Evolutionary conservation across 352 stramenopile genomes (phyloP).

Genomic region (Globisporangium canariense): DNA sequence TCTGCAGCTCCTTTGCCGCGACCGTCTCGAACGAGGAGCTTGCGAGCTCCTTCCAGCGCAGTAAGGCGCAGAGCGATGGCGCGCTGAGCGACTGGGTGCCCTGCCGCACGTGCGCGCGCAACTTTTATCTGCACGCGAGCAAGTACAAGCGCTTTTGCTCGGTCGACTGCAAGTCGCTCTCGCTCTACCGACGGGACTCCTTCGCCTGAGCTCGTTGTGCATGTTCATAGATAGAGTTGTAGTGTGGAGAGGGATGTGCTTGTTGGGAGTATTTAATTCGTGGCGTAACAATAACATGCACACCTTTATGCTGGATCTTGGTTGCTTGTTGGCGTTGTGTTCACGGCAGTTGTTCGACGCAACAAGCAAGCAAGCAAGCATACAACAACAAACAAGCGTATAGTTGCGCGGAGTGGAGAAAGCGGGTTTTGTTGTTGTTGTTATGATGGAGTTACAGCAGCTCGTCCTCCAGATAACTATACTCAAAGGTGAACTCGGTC

Average conservation of each 20-base stretch:
- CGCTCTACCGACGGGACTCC: slow-evolving; percentile 39
- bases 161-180: slow-evolving; percentile 74
- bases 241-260: background rate
- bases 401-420: background rate
- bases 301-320: background rate
- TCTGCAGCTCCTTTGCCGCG: slow-evolving; percentile 60
- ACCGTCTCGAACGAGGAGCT: slow-evolving; percentile 39
- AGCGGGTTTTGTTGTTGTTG: background rate
- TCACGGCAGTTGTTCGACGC: background rate
- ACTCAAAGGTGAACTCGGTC: slow-evolving; percentile 99
- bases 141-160: slow-evolving; percentile 63
- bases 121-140: slow-evolving; percentile 50
- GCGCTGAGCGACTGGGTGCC: slow-evolving; percentile 31
- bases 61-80: slow-evolving; percentile 55
- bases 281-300: slow-evolving; percentile 10
- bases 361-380: background rate
- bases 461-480: slow-evolving; percentile 95
- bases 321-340: background rate
- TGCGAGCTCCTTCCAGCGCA: slow-evolving; percentile 22
- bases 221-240: background rate
- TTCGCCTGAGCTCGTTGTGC: slow-evolving; percentile 8
- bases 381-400: background rate
- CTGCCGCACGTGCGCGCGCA: slow-evolving; percentile 60
- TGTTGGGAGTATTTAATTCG: slow-evolving; percentile 11
- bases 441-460: slow-evolving; percentile 30